Evolutionary conservation across 2,329 filamentous ascomycete genomes (phyloP), one percentile per base, ranked within the genome.

Genomic region (Moelleriella libera): DNA sequence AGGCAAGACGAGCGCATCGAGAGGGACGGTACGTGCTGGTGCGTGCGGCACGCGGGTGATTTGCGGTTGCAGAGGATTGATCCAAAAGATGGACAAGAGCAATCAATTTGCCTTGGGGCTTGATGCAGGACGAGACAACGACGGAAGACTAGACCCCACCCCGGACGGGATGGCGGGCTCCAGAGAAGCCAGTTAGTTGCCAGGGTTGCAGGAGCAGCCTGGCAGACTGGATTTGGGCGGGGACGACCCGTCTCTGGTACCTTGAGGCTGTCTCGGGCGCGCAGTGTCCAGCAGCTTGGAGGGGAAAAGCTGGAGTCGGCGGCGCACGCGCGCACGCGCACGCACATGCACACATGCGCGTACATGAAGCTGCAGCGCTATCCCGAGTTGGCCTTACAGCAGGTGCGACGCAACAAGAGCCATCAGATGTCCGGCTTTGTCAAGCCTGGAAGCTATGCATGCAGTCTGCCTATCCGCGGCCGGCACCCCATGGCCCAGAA

Each of bases 171-270:
- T 50, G 51, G 49, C 51, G 48, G 53, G 48, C 48, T 47, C 47
- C 50, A 49, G 54, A 53, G 41, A 30, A 43, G 44, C 45, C 52
- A 54, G 54, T 55, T 54, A 47, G 9, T 28, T 30, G 57, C 59
- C 59, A 58, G 62, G 58, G 54, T 58, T 52, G 56, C 52, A 60
- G 56, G 57, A 60, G 55, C 46, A 44, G 45, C 41, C 34, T 37
- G 34, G 34, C 34, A 37, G 34, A 12, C 8, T 37, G 21, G 45
- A 41, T 12, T 37, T 32, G 43, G 45, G 47, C 47, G 45, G 44
- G 45, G 49, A 45, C 46, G 43, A 47, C 45, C 41, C 47, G 48
- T 50, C 44, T 41, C 48, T 48, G 37, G 7, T 45, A 12, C 31
- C 14, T 21, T 47, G 30, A 29, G 28, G 41, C 41, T 44, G 46